Conservation (phyloP, 2,329 filamentous ascomycete species). For the Didymosphaeria variabile region DNA sequence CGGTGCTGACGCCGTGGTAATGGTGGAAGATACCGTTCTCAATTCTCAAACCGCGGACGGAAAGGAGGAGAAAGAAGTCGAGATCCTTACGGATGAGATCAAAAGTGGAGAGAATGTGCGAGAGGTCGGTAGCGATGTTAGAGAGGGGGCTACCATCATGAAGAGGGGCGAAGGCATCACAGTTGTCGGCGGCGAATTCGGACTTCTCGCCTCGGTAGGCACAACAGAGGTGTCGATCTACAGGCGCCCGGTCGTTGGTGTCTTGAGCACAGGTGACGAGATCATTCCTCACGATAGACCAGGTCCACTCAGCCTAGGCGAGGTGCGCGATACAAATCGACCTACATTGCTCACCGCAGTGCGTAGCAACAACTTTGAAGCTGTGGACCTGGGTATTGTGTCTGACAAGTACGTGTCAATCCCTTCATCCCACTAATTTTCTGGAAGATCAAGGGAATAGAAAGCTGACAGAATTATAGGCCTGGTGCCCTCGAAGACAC, state of each 20-base stretch:
- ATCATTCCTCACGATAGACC: slow-evolving; percentile 78
- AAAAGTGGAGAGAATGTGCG: slow-evolving; percentile 85
- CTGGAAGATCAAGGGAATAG: background rate
- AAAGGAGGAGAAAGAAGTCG: slow-evolving; percentile 84
- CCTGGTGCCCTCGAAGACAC: slow-evolving; percentile 77
- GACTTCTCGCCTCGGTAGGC: slow-evolving; percentile 86
- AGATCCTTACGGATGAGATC: slow-evolving; percentile 82
- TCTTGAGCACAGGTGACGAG: slow-evolving; percentile 94
- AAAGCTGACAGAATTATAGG: slow-evolving; percentile 49
- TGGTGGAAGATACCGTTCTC: slow-evolving; percentile 93
- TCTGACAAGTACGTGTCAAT: slow-evolving; percentile 65
- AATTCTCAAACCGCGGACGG: slow-evolving; percentile 79
- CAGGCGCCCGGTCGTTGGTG: slow-evolving; percentile 79
- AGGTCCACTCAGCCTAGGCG: slow-evolving; percentile 73
- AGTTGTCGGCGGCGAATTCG: slow-evolving; percentile 87
- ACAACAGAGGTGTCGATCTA: slow-evolving; percentile 75
- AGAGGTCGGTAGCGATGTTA: slow-evolving; percentile 88
- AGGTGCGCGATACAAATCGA: slow-evolving; percentile 93
- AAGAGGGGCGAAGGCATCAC: slow-evolving; percentile 83
- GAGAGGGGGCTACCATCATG: slow-evolving; percentile 74
- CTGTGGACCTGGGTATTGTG: slow-evolving; percentile 86
- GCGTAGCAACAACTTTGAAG: slow-evolving; percentile 76
- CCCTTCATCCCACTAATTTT: background rate
- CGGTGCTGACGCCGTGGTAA: slow-evolving; percentile 89
- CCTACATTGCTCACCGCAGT: slow-evolving; percentile 85